A percentile compares a stretch with the other conserved stretches of the same genome.
Evolutionary conservation across 78 protist genomes (phyloP).

Genomic region (Polysphondylium violaceum): DNA sequence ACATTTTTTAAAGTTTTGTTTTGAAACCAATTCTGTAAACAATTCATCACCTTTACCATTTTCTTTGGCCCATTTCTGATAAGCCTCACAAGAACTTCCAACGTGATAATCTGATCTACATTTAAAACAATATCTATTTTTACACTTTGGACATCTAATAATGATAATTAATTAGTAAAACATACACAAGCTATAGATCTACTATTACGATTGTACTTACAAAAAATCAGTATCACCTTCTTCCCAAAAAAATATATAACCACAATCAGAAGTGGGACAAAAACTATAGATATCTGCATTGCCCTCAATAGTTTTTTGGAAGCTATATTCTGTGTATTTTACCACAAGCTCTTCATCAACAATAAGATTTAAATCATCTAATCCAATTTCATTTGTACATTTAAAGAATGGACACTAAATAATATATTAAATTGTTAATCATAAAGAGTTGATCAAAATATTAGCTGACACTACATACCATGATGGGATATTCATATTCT

Average conservation of each 20-base stretch:
- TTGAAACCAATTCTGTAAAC: slow-evolving; percentile 18
- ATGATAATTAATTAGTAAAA: not conserved
- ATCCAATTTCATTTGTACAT: slow-evolving; percentile 31
- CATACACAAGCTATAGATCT: not conserved
- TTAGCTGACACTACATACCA: not conserved
- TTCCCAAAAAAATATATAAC: slow-evolving; percentile 60
- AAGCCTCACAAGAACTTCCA: slow-evolving; percentile 24
- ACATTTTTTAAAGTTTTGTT: slow-evolving; percentile 47
- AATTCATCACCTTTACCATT: slow-evolving; percentile 62
- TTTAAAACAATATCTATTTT: slow-evolving; percentile 48
- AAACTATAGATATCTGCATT: slow-evolving; percentile 34
- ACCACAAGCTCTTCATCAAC: slow-evolving; percentile 9
- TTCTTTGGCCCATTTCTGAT: slow-evolving; percentile 35
- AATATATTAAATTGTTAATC: not conserved
- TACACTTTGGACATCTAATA: slow-evolving; percentile 29
- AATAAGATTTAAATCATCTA: slow-evolving; percentile 11
- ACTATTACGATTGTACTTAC: not conserved
- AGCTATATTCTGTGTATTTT: slow-evolving; percentile 23
- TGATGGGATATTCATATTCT: slow-evolving; percentile 45
- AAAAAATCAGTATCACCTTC: slow-evolving; percentile 41
- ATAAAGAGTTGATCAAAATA: not conserved
- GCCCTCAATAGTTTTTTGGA: slow-evolving; percentile 22
- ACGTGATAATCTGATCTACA: slow-evolving; percentile 40
- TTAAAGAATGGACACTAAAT: slow-evolving; percentile 41
- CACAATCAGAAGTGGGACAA: slow-evolving; percentile 63